These are phyloP conservation scores for Thraustotheca clavata DNA, from an alignment of 352 stramenopile species.

Conservation along the genomic window DNA sequence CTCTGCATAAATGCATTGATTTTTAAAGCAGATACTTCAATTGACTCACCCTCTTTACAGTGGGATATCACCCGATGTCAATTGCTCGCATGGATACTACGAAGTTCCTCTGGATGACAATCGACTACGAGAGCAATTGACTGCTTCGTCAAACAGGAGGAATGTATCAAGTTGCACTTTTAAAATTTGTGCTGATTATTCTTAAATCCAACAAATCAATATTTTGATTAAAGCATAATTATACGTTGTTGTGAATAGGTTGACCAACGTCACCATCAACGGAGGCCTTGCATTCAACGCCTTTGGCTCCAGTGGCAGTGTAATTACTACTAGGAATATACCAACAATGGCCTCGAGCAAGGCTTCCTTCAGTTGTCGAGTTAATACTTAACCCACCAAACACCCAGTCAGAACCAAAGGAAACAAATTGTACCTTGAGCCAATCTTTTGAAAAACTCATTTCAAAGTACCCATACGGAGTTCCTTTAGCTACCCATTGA, in stretches of 20 bases:
- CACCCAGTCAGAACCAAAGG: slow-evolving; percentile 66
- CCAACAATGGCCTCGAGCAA: slow-evolving; percentile 31
- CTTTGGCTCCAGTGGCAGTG: background rate
- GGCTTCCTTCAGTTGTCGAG: slow-evolving; percentile 32
- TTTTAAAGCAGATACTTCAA: too few species aligned
- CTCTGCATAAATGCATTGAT: too few species aligned
- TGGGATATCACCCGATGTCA: too few species aligned
- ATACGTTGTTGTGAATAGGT: slow-evolving; percentile 2
- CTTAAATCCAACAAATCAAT: too few species aligned
- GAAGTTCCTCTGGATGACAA: too few species aligned
- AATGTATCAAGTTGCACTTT: too few species aligned
- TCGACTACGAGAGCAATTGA: too few species aligned
- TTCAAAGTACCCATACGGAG: slow-evolving; percentile 80
- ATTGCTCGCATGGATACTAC: too few species aligned
- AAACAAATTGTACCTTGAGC: slow-evolving; percentile 75
- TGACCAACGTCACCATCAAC: background rate
- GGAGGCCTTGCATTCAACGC: slow-evolving; percentile 2
- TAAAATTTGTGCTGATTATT: too few species aligned
- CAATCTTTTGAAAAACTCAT: slow-evolving; percentile 78
- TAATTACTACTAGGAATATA: slow-evolving; percentile 29
- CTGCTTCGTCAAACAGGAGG: too few species aligned
- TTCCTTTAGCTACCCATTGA: slow-evolving; percentile 66
- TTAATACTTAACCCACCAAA: slow-evolving; percentile 56
- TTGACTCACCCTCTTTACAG: too few species aligned
- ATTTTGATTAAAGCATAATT: too few species aligned